Evolutionary conservation across 352 stramenopile species (phyloP).

Genomic region (Phytophthora sansomeana): DNA sequence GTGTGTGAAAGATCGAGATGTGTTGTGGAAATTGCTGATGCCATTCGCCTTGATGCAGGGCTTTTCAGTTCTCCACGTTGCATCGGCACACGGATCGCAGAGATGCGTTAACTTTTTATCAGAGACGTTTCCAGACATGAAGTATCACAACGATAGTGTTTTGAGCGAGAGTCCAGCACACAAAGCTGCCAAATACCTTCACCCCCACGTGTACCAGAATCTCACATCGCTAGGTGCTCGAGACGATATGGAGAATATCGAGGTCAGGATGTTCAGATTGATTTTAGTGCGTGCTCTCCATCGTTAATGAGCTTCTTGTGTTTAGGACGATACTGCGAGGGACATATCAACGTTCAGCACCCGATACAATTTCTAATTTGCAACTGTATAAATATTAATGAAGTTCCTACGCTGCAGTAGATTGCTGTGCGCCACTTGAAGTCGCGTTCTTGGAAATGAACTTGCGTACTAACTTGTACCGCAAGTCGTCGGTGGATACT

Average conservation of each 20-base stretch:
- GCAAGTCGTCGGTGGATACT: conserved; percentile 53
- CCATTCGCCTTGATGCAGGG: conserved; percentile 37
- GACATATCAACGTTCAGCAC: conserved; percentile 41
- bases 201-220: conserved; percentile 53
- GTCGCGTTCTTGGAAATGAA: conserved; percentile 57
- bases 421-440: conserved; percentile 4
- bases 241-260: conserved; percentile 64
- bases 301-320: background rate
- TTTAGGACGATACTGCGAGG: conserved; percentile 46
- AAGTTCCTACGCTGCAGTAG: conserved; percentile 16
- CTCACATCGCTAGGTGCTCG: conserved; percentile 42
- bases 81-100: conserved; percentile 49
- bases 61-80: conserved; percentile 66
- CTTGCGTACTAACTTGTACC: conserved; percentile 69
- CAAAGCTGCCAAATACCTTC: conserved; percentile 63
- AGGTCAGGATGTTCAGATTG: conserved; percentile 40
- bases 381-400: conserved; percentile 26
- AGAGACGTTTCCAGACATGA: conserved; percentile 43
- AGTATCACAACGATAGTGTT: conserved; percentile 45
- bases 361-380: conserved; percentile 42
- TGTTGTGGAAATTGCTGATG: background rate
- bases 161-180: conserved; percentile 64
- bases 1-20: background rate
- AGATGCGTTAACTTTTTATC: conserved; percentile 61
- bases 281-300: background rate